Conservation (phyloP, 2,329 filamentous ascomycete genomes). For the Epichloe sylvatica region DNA sequence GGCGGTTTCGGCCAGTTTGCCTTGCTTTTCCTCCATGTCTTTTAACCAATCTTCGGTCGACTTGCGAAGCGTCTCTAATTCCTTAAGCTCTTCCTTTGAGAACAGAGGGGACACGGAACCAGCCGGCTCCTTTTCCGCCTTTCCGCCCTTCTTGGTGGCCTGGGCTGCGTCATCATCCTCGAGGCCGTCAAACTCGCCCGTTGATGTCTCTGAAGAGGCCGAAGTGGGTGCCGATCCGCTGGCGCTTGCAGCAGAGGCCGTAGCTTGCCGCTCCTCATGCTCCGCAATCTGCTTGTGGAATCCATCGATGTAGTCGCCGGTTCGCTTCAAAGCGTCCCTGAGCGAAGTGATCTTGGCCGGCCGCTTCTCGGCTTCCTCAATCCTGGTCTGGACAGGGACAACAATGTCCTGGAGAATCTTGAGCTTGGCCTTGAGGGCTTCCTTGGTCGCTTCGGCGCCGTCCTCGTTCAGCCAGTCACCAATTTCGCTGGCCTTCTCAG, state of each 20-base stretch:
- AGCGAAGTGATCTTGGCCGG: constrained; percentile 56
- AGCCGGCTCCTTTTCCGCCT: constrained; percentile 30
- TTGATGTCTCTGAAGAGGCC: constrained; percentile 32
- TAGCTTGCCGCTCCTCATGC: constrained; percentile 47
- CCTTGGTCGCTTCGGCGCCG: constrained; percentile 59
- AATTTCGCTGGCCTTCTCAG: constrained; percentile 51
- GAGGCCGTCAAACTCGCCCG: constrained; percentile 55
- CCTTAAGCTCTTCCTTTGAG: constrained; percentile 54
- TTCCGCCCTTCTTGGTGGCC: constrained; percentile 25
- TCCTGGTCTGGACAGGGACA: constrained; percentile 60
- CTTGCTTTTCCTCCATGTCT: constrained; percentile 55
- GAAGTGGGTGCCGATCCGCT: constrained; percentile 34
- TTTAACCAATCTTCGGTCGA: constrained; percentile 60
- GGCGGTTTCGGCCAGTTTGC: constrained; percentile 52
- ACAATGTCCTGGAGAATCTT: constrained; percentile 67
- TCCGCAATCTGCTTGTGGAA: constrained; percentile 58
- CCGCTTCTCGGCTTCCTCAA: constrained; percentile 56
- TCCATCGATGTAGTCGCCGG: constrained; percentile 53
- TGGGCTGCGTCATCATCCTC: constrained; percentile 49
- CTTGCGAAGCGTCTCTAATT: constrained; percentile 48
- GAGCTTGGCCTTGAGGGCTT: constrained; percentile 62
- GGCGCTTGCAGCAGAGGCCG: constrained; percentile 23
- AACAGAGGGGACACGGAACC: constrained; percentile 54
- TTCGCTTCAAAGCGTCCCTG: constrained; percentile 56
- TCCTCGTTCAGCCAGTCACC: constrained; percentile 90